Evolutionary conservation across 2,329 filamentous ascomycete species (phyloP), one percentile per base, ranked within the genome.

Genomic region (Colletotrichum sp.): DNA sequence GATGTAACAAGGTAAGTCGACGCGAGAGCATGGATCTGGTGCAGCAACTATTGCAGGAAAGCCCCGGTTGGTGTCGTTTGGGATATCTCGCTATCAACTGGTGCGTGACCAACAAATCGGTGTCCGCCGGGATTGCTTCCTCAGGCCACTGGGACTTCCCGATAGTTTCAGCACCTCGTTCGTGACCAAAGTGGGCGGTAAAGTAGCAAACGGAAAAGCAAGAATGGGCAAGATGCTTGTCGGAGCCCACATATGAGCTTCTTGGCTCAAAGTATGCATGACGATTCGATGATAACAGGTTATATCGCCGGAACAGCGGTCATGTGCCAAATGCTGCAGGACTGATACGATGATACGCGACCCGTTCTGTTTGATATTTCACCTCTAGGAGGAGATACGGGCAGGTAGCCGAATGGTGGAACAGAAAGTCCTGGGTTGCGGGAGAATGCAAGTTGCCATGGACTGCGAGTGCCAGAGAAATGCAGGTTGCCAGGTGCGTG

Each of bases 261-360:
- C 72, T 72, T 74, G 72, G 68, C 59, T 63, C 26, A 7, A 21
- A 4, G 60, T 60, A 10, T 36, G 52, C 61, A 57, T 59, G 18
- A n/a, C 48, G 68, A 67, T 65, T 71, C 61, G 36, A 72, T 34
- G 48, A 71, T 21, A 30, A 59, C 13, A 26, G 4, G n/a, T 21
- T 9, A 28, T 69, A 67, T 52, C 36, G 43, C 10, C 59, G 21
- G 34, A 66, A 55, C 21, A 34, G 36, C 10, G 52, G 52, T 72
- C 68, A 74, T 74, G 72, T 71, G 72, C 60, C 68, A 52, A 13
- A n/a, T 39, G 48, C n/a, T 61, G 72, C 68, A 60, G 39, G 52
- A 52, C 52, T 34, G 59, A 39, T 28, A 52, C 52, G 52, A 52
- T 61, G 60, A n/a, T 18, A 30, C 48, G 36, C 61, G 48, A 52